Evolutionary conservation across 495 filamentous ascomycete species (phyloP).

Genomic region (Annulohypoxylon maeteangense): DNA sequence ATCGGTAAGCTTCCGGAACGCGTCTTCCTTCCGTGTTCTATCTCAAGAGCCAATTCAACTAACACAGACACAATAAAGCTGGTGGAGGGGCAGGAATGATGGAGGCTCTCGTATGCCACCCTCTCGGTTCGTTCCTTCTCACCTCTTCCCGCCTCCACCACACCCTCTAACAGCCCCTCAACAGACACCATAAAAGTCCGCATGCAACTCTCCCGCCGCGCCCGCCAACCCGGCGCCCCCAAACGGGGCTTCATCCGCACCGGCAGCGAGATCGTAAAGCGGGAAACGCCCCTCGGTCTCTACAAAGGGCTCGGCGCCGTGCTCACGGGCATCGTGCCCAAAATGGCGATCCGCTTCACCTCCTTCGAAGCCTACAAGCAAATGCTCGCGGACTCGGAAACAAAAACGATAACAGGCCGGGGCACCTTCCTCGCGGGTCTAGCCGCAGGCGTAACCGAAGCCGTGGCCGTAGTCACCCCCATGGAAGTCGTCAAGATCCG

Average conservation of each 20-base stretch:
- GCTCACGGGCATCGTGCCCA: constrained; percentile 95
- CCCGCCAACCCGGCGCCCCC: constrained; percentile 81
- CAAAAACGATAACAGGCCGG: constrained; percentile 74
- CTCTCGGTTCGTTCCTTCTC: constrained; percentile 73
- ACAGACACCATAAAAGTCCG: constrained; percentile 97
- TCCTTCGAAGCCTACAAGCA: constrained; percentile 97
- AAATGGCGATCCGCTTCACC: constrained; percentile 99
- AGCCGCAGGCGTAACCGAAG: constrained; percentile 92
- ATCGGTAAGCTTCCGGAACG: constrained; percentile 72
- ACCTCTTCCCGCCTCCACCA: constrained; percentile 20
- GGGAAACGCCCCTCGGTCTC: constrained; percentile 89
- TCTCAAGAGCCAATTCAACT: constrained; percentile 28
- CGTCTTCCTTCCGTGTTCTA: background rate
- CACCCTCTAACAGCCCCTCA: constrained; percentile 13
- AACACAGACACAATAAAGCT: constrained; percentile 65
- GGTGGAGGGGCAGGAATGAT: constrained; percentile 99
- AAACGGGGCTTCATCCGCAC: constrained; percentile 89
- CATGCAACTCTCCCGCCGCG: constrained; percentile 96
- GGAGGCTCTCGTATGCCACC: constrained; percentile 97
- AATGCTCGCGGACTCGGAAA: constrained; percentile 75
- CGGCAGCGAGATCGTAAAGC: constrained; percentile 84
- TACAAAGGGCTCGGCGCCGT: constrained; percentile 99
- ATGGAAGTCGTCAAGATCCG: constrained; percentile 99
- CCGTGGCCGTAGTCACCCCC: constrained; percentile 92
- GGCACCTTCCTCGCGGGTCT: constrained; percentile 92